These are phyloP conservation scores for Hypsizygus marmoreus DNA, from an alignment of 768 basidiomycete species.

Conservation along the genomic window DNA sequence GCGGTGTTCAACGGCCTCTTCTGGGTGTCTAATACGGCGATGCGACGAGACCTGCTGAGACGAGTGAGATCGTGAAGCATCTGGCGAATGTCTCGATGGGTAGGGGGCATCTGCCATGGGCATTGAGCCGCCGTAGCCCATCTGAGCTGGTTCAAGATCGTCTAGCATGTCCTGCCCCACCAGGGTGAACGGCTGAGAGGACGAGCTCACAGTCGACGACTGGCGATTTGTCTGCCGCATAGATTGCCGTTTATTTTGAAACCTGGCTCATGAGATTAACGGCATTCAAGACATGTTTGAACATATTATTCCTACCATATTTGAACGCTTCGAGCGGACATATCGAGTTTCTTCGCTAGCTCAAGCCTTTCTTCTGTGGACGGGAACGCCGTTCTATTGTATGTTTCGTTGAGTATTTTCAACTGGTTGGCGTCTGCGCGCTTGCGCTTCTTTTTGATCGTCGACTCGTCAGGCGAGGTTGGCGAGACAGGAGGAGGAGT, in stretches of 20 bases:
- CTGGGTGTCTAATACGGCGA: slow-evolving; percentile 45
- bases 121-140: slow-evolving; percentile 35
- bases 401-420: slow-evolving; percentile 79
- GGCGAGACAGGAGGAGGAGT: slow-evolving; percentile 54
- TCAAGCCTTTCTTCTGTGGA: slow-evolving; percentile 84
- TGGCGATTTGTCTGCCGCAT: slow-evolving; percentile 80
- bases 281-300: slow-evolving; percentile 19
- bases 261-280: slow-evolving; percentile 50
- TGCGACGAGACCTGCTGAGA: slow-evolving; percentile 40
- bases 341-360: slow-evolving; percentile 74
- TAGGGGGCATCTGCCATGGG: slow-evolving; percentile 37
- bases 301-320: slow-evolving; percentile 60
- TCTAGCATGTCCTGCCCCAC: slow-evolving; percentile 40
- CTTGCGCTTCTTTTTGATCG: slow-evolving; percentile 87
- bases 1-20: slow-evolving; percentile 45
- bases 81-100: slow-evolving; percentile 39
- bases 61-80: slow-evolving; percentile 36
- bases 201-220: slow-evolving; percentile 45
- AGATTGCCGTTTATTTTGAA: slow-evolving; percentile 85
- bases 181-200: slow-evolving; percentile 52
- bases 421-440: slow-evolving; percentile 80
- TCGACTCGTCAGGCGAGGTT: slow-evolving; percentile 57
- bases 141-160: slow-evolving; percentile 35
- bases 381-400: slow-evolving; percentile 81
- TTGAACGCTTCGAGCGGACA: slow-evolving; percentile 84